Evolutionary conservation across 1,284 basidiomycete genomes (phyloP), one percentile per base, ranked within the genome.

Genomic region (Cutaneotrichosporon arboriforme): DNA sequence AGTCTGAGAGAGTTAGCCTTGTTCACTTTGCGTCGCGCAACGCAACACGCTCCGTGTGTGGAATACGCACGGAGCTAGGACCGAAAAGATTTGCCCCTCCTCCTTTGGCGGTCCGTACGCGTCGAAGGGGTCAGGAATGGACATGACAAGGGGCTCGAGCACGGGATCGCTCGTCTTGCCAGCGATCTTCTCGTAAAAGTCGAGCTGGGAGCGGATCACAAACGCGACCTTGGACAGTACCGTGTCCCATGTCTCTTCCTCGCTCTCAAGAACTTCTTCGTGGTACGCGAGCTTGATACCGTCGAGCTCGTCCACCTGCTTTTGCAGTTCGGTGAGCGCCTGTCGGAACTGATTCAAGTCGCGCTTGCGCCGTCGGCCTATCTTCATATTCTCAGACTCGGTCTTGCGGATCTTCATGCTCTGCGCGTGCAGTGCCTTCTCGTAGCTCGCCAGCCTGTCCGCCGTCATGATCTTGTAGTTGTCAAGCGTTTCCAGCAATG

Each of bases 21-120:
- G 8, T 10, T 33, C 26, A 31, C 26, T 7, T 31, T 10, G 26
- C 31, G 7, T 35, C 3, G 18, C 20, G 36, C 1, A 1, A 38
- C 14, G 38, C 14, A 3, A 18, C 7, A 13, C 14, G 35, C 3
- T n/a, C 46, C 15, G 13, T 15, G 22, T 31, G 7, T 31, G 26
- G 10, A 31, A 31, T 4, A 85, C 87, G 50, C 86, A 81, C 23
- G 90, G 90, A 17, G 88, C 83, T 2, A 93, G 80, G 56, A 97
- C 93, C 66, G 84, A 88, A 75, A 96, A 94, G 62, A 97, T 93
- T 68, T 92, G 86, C 62, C 90, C 87, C 68, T 92, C 88, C 49
- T 87, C 80, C 62, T 87, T 87, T 2, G 87, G 84, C 14, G 88
- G 88, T 10, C 90, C 90, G 66, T 96, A 96, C 0, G 88, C 82